Conservation (phyloP, 495 filamentous ascomycete species). For the Penicillium arizonense region DNA sequence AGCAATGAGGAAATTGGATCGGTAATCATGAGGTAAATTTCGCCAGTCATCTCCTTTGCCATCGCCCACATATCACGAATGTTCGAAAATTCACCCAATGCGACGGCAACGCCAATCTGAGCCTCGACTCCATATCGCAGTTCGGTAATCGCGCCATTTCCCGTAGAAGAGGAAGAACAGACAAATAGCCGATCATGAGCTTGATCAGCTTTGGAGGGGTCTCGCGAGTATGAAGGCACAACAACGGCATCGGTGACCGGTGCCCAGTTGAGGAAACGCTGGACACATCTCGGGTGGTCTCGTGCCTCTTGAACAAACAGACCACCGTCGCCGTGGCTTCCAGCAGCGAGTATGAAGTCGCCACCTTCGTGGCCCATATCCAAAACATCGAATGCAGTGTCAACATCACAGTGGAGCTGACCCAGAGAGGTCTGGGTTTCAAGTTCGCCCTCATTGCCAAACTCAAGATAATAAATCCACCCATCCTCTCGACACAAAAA, state of each 20-base stretch:
- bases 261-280: constrained; percentile 79
- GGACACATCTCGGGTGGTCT: constrained; percentile 48
- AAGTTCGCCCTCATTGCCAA: constrained; percentile 46
- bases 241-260: constrained; percentile 71
- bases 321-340: constrained; percentile 78
- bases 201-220: constrained; percentile 18
- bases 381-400: constrained; percentile 45
- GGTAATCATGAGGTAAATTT: constrained; percentile 38
- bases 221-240: constrained; percentile 29
- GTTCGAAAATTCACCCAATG: constrained; percentile 35
- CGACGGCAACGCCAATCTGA: constrained; percentile 55
- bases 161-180: constrained; percentile 38
- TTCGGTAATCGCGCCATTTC: constrained; percentile 64
- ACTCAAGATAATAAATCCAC: constrained; percentile 64
- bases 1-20: constrained; percentile 40
- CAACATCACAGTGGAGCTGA: constrained; percentile 43
- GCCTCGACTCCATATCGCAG: constrained; percentile 71
- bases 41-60: constrained; percentile 38
- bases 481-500: constrained; percentile 83
- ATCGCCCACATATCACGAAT: constrained; percentile 50
- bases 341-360: constrained; percentile 77
- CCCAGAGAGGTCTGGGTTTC: constrained; percentile 37
- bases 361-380: constrained; percentile 52
- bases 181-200: constrained; percentile 36
- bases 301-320: constrained; percentile 65